Conservation (phyloP, 2,329 filamentous ascomycete species). For the Eurotiales sp. region DNA sequence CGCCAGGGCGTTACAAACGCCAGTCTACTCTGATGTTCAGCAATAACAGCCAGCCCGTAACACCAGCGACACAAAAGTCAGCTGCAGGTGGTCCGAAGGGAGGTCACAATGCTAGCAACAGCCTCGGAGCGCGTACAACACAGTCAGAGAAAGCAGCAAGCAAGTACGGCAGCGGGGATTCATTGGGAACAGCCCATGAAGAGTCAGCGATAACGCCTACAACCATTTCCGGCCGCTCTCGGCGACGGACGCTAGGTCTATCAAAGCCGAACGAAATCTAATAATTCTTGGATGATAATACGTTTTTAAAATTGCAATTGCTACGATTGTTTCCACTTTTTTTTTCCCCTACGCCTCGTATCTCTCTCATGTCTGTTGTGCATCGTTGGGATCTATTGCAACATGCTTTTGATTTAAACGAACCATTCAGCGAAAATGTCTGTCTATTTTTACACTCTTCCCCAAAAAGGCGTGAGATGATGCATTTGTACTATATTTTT, state of each 20-base stretch:
- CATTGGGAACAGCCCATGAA: not conserved
- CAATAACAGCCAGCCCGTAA: not conserved
- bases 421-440: not conserved
- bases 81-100: not conserved
- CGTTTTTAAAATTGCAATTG: too few species aligned
- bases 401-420: not conserved
- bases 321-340: too few species aligned
- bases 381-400: not conserved
- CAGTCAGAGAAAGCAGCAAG: slow-evolving; percentile 1
- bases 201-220: not conserved
- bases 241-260: slow-evolving; percentile 2
- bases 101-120: not conserved
- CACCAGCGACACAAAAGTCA: not conserved
- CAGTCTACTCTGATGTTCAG: not conserved
- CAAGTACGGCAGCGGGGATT: not conserved
- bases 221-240: not conserved
- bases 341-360: too few species aligned
- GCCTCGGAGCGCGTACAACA: not conserved
- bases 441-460: not conserved
- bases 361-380: not conserved
- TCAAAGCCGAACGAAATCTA: not conserved
- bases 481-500: slow-evolving; percentile 7
- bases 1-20: slow-evolving; percentile 5
- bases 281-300: too few species aligned
- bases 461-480: not conserved